phyloP scores from a whole-genome alignment of 2,329 filamentous ascomycete genomes.

The Alternaria longipes region DNA sequence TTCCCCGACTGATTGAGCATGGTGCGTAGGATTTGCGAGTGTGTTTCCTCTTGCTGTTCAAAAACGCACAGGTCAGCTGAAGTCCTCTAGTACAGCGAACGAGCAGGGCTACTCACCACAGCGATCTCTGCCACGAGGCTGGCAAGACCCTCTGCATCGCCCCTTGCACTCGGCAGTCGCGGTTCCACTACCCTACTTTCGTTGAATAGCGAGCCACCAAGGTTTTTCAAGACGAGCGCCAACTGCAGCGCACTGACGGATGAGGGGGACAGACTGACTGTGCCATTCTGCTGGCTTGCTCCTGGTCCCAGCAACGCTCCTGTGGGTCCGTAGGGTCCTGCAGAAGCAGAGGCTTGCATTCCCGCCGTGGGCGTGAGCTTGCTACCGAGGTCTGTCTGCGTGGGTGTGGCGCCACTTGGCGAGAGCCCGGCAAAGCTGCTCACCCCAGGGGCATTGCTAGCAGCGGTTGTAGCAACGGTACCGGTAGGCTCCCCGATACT shows the following conservation, averaged over 20 bases:
- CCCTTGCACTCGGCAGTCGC: not conserved
- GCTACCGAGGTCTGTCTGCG: not conserved
- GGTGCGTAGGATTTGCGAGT: no score
- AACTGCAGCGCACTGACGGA: conserved; percentile 8
- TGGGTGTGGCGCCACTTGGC: not conserved
- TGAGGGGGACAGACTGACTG: conserved; percentile 6
- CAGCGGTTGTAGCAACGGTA: not conserved
- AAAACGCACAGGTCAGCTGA: not conserved
- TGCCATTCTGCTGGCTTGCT: not conserved
- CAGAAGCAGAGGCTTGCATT: not conserved
- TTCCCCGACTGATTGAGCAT: no score
- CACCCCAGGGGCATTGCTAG: not conserved
- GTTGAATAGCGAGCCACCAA: conserved; percentile 10
- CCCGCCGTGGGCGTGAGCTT: not conserved
- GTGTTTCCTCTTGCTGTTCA: conserved; percentile 7
- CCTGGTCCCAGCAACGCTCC: not conserved
- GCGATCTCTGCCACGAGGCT: conserved; percentile 4
- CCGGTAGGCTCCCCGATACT: not conserved
- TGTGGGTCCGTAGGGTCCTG: not conserved
- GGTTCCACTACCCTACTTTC: no score
- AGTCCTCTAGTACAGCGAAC: not conserved
- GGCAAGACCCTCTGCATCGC: not conserved
- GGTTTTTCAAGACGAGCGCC: conserved; percentile 14
- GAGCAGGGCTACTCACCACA: conserved; percentile 6
- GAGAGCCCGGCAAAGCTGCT: not conserved